Base-by-base conservation (phyloP, 225 moss, liverwort and hornwort species). In the Antitrichia curtipendula region DNA sequence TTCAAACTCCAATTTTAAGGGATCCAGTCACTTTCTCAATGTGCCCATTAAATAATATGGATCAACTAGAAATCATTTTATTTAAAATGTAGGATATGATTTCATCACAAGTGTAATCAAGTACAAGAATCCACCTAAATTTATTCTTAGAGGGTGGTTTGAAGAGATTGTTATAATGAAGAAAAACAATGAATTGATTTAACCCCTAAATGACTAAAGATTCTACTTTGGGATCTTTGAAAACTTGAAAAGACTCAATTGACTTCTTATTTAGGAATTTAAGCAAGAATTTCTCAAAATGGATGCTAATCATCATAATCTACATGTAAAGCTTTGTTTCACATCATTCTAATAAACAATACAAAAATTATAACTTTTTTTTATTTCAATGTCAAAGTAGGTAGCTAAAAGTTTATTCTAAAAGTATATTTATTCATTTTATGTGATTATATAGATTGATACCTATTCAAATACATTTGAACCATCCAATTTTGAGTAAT, bases 171-270 rank as follows among this genome's bases (percentile, higher is more conserved):
- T 4, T 7, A 8, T 8, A 7, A 38, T 38, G 38, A 69, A 69
- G 38, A 38, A 38, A 68, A 3, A 23, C 7, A 68, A 23, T 38
- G 69, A 69, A 10, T 28, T 43, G 27, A 27, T 25, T 71, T 16
- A 66, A 68, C 4, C 8, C 22, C 68, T 16, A 23, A 7, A 2
- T 66, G 23, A 38, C 7, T n/a, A 23, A 38, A 0, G 13, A 38
- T 2, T 0, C 7, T 4, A 66, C 12, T 66, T 65, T 31, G 1
- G 21, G 7, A 7, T 31, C 31, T 64, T 10, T 9, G 6, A 22
- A 2, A n/a, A n/a, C 7, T 66, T 1, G 1, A 0, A 6, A 2
- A 21, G 0, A 1, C 0, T 21, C 12, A 66, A 66, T n/a, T 22
- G 10, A 66, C 12, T 66, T 66, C 7, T 12, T 21, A 22, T 21